phyloP scores from a whole-genome alignment of 768 basidiomycete species.

The Trichaptum fuscoviolaceum region DNA sequence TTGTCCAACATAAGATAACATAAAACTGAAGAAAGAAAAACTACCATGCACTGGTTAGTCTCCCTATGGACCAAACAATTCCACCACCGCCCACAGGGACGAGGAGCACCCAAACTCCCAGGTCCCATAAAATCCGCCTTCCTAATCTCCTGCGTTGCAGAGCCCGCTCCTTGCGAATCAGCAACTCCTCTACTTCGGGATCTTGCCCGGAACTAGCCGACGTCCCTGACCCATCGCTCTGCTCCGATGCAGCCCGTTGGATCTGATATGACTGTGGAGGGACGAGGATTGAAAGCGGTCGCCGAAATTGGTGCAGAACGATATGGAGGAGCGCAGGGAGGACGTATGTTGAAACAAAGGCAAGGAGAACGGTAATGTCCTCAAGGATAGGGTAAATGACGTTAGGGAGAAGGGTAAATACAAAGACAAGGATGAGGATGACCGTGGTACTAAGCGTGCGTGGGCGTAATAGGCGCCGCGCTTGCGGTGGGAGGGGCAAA shows the following conservation, averaged over 20 bases:
- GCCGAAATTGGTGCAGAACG: constrained; percentile 75
- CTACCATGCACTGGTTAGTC: constrained; percentile 50
- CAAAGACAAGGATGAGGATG: constrained; percentile 35
- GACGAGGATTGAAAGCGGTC: constrained; percentile 79
- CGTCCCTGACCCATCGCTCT: constrained; percentile 12
- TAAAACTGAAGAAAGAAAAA: constrained; percentile 4
- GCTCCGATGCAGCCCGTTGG: constrained; percentile 16
- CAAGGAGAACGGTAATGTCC: constrained; percentile 43
- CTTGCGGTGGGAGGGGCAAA: constrained; percentile 29
- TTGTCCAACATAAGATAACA: not conserved
- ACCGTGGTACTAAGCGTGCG: constrained; percentile 38
- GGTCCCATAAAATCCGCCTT: constrained; percentile 74
- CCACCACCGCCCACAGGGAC: constrained; percentile 54
- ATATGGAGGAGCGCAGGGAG: constrained; percentile 68
- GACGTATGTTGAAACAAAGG: constrained; percentile 54
- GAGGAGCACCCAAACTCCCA: constrained; percentile 74
- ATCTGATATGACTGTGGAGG: constrained; percentile 38
- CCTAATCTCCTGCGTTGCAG: constrained; percentile 71
- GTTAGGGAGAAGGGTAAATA: constrained; percentile 42
- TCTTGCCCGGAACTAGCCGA: constrained; percentile 19
- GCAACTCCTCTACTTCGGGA: constrained; percentile 52
- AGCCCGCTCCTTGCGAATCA: constrained; percentile 81
- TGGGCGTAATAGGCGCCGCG: constrained; percentile 6
- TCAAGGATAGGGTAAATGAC: constrained; percentile 35
- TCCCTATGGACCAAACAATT: constrained; percentile 52